Base-by-base conservation (phyloP, 805 yeast species). In the Candida yuanshanica region DNA sequence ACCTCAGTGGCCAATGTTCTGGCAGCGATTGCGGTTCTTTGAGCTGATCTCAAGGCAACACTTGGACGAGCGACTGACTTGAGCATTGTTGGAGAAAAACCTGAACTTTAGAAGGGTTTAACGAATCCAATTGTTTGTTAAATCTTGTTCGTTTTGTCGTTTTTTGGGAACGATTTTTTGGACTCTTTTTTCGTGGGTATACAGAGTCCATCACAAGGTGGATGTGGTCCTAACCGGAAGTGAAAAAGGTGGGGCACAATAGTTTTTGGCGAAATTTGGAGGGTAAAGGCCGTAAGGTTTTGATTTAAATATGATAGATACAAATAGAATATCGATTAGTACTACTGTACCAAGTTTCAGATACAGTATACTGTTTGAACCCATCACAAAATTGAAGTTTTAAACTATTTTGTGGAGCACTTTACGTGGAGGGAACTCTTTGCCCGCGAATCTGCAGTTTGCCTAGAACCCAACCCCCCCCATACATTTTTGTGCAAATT, bases 1-100 rank as follows among this genome's bases (percentile, higher is more conserved):
- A 49, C 53, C 42, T 52, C 56, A 22, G 58, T 48, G 41, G 60
- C 60, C 44, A 56, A 37, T 20, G 52, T 41, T 48, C 60, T 55
- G 41, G 45, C 39, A n/a, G 47, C 26, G 21, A 45, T 42, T n/a
- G 39, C 35, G 18, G 33, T 27, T 41, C 51, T 45, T 39, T 44
- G 47, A 18, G 48, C 31, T 6, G 40, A 38, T 25, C 35, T 32
- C 26, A 39, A 36, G 27, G 48, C 29, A 31, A 18, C 34, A 25
- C 45, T 40, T 20, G 54, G 54, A 36, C 55, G 58, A 38, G 41
- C 48, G 35, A 47, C 45, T 24, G 43, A 37, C 33, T 41, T 46
- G 34, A 46, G 29, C 50, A 45, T 27, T 27, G 31, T 27, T n/a
- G n/a, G n/a, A n/a, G n/a, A n/a, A n/a, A n/a, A n/a, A n/a, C n/a